A percentile compares a stretch with the other conserved stretches of the same genome.
Conservation (phyloP, 2,329 filamentous ascomycete species). For the Paraphoma chrysanthemicola region DNA sequence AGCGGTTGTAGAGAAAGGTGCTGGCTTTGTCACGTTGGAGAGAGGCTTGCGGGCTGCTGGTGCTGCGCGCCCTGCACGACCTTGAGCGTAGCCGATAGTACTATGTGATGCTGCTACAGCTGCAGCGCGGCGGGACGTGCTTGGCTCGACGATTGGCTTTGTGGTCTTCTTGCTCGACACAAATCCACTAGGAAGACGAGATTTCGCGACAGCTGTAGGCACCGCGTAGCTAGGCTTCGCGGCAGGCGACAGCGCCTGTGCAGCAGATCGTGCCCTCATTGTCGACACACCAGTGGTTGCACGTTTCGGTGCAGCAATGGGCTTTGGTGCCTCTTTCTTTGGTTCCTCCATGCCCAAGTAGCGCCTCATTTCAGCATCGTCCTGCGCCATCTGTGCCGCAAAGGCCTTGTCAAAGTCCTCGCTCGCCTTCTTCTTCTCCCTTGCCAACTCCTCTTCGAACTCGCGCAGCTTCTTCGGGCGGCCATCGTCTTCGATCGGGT, state of each 20-base stretch:
- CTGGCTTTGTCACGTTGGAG: slow-evolving; percentile 43
- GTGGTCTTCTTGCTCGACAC: slow-evolving; percentile 51
- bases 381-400: slow-evolving; percentile 62
- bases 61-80: slow-evolving; percentile 63
- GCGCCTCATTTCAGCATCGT: slow-evolving; percentile 57
- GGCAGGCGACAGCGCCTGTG: slow-evolving; percentile 48
- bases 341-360: slow-evolving; percentile 35
- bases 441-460: slow-evolving; percentile 54
- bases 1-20: slow-evolving; percentile 34
- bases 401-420: slow-evolving; percentile 72
- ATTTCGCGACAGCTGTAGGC: slow-evolving; percentile 49
- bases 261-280: slow-evolving; percentile 59
- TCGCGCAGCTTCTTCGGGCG: slow-evolving; percentile 68
- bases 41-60: slow-evolving; percentile 43
- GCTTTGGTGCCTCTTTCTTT: slow-evolving; percentile 35
- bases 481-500: slow-evolving; percentile 71
- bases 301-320: slow-evolving; percentile 20
- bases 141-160: slow-evolving; percentile 51
- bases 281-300: slow-evolving; percentile 54
- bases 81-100: slow-evolving; percentile 85
- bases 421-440: slow-evolving; percentile 63
- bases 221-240: slow-evolving; percentile 48
- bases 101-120: slow-evolving; percentile 75
- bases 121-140: slow-evolving; percentile 64
- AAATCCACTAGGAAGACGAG: slow-evolving; percentile 43